phyloP scores from a whole-genome alignment of 176 grass and related monocot genomes.

The Secale cereale region DNA sequence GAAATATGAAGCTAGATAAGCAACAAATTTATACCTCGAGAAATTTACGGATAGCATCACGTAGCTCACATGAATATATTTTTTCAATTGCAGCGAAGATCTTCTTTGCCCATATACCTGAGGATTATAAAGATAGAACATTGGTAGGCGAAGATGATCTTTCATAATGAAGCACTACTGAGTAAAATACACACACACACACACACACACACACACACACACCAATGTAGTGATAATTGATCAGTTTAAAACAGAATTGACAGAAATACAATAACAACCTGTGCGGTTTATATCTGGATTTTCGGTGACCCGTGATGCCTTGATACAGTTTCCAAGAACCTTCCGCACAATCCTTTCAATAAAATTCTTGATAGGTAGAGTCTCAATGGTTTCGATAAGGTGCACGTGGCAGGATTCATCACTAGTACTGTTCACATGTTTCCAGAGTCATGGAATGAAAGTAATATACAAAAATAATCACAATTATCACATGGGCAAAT shows the following conservation, averaged over 20 bases:
- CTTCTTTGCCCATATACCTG: slow-evolving; percentile 70
- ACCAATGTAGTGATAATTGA: background rate
- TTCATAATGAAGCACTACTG: slow-evolving; percentile 9
- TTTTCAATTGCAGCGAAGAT: slow-evolving; percentile 53
- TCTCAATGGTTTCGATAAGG: slow-evolving; percentile 59
- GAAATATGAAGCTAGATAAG: background rate
- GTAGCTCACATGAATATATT: slow-evolving; percentile 59
- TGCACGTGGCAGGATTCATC: slow-evolving; percentile 47
- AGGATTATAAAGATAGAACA: background rate
- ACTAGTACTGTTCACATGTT: slow-evolving; percentile 41
- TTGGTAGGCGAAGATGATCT: slow-evolving; percentile 8
- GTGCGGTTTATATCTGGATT: slow-evolving; percentile 38
- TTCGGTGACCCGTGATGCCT: slow-evolving; percentile 37
- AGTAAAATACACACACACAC: background rate
- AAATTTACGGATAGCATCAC: slow-evolving; percentile 69
- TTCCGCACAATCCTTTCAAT: slow-evolving; percentile 64
- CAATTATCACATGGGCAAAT: slow-evolving; percentile 23
- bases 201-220: no score
- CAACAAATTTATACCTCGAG: slow-evolving; percentile 58
- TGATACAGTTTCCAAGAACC: slow-evolving; percentile 55
- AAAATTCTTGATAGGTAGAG: slow-evolving; percentile 46
- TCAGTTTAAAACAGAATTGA: background rate
- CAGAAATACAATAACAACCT: slow-evolving; percentile 38
- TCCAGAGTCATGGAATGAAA: slow-evolving; percentile 3
- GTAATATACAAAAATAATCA: slow-evolving; percentile 18